Base-by-base conservation (phyloP, 768 basidiomycete genomes). In the Boletus reticuloceps region DNA sequence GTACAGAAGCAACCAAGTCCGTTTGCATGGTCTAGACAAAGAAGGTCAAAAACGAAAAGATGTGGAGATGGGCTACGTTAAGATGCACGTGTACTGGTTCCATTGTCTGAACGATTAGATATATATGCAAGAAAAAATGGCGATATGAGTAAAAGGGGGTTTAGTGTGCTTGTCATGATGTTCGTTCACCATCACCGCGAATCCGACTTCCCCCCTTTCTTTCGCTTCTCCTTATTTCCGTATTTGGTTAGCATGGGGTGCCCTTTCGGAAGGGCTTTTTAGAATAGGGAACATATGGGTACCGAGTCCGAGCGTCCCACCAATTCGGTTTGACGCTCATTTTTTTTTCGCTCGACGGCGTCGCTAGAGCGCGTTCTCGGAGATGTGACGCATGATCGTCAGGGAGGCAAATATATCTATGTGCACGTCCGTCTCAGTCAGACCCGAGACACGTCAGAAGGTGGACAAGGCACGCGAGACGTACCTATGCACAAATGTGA, bases 351-450 rank as follows among this genome's bases (percentile, higher is more conserved):
- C 49, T 45, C 16, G 34, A 12, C 34, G 34, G 40, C 38, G 45
- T 32, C 11, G 25, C 54, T 56, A 78, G 52, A 82, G 71, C 53
- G 78, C 77, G 56, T 79, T 72, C 60, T 80, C 76, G 14, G 77
- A 78, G 46, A 85, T 82, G 62, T 84, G 78, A 5, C 84, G 81
- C 84, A 86, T 85, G 65, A 86, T 83, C 31, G 76, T 79, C 62
- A 84, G 69, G 22, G 82, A 80, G 10, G 82, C 78, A 7, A 86
- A 69, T 45, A 86, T 72, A 63, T 86, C 84, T 86, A 62, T 17
- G 22, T 11, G 8, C 29, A 11, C 29, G 29, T 17, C 7, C 6
- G 27, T 45, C 9, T 61, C 55, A 58, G 52, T 52, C 56, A 54
- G 17, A 49, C 20, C 31, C 27, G 4, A n/a, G 38, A 38, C 40